Conservation (phyloP, 768 basidiomycete species). For the Tylopilus sp. region DNA sequence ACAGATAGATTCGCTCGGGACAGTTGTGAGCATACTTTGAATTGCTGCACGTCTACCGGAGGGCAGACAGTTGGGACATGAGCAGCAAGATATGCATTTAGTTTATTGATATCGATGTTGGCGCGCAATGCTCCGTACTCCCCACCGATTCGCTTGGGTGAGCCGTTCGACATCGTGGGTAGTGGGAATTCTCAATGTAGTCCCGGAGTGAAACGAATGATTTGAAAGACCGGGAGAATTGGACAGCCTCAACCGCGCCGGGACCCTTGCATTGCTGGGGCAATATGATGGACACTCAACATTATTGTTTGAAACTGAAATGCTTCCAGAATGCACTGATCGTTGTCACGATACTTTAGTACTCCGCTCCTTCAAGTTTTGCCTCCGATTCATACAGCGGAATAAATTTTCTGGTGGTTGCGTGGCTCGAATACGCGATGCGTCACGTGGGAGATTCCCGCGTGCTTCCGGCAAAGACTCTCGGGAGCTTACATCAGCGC, state of each 20-base stretch:
- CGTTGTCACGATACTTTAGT: too few species aligned
- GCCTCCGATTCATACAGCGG: too few species aligned
- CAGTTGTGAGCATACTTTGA: conserved; percentile 59
- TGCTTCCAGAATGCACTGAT: too few species aligned
- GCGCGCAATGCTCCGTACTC: conserved; percentile 76
- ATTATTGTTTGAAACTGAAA: too few species aligned
- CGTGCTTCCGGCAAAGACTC: conserved; percentile 13
- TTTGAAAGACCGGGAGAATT: too few species aligned
- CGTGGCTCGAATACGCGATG: too few species aligned
- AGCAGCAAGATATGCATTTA: conserved; percentile 63
- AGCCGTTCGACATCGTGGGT: conserved; percentile 18
- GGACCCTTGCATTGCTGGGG: too few species aligned
- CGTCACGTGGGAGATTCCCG: conserved; percentile 7
- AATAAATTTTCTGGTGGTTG: background rate
- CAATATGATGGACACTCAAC: too few species aligned
- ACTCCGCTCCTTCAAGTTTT: too few species aligned
- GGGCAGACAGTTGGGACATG: conserved; percentile 53
- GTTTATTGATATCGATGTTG: conserved; percentile 56
- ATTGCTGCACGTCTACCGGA: conserved; percentile 84
- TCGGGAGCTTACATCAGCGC: conserved; percentile 24
- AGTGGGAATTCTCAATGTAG: background rate
- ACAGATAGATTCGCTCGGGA: background rate
- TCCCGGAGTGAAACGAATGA: too few species aligned
- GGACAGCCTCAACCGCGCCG: too few species aligned
- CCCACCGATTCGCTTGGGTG: conserved; percentile 56